These are phyloP conservation scores for Populus deltoides DNA, from an alignment of 345 rosid species.

Conservation along the genomic window DNA sequence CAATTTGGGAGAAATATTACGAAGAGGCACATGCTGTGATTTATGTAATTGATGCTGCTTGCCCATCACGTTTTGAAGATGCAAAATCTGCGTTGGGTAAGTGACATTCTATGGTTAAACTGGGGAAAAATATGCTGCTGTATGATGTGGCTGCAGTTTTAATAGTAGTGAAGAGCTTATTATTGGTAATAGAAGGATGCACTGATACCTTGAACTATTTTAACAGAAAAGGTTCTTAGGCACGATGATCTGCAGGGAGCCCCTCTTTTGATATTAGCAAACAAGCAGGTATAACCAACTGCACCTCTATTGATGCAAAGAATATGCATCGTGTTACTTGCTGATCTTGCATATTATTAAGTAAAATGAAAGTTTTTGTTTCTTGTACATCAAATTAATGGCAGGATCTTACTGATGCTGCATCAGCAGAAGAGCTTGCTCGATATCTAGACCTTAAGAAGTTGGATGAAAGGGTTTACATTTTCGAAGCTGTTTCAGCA, in stretches of 20 bases:
- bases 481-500: slow-evolving; percentile 92
- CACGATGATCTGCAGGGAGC: slow-evolving; percentile 97
- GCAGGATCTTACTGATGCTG: slow-evolving; percentile 93
- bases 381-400: slow-evolving; percentile 4
- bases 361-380: background rate
- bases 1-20: slow-evolving; percentile 99
- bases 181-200: background rate
- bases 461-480: slow-evolving; percentile 85
- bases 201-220: slow-evolving; percentile 8
- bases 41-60: slow-evolving; percentile 88
- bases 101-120: slow-evolving; percentile 3
- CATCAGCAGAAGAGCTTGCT: slow-evolving; percentile 77
- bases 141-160: background rate
- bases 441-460: slow-evolving; percentile 88
- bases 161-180: background rate
- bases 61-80: slow-evolving; percentile 93
- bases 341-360: background rate
- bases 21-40: slow-evolving; percentile 97
- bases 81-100: slow-evolving; percentile 88
- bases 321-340: background rate
- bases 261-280: slow-evolving; percentile 86
- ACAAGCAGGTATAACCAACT: slow-evolving; percentile 67
- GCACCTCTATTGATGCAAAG: background rate
- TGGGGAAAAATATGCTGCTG: background rate
- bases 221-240: slow-evolving; percentile 83